Percentiles rank a stretch among this genome's conserved stretches.
These are phyloP conservation scores for Acanthamoeba sp. DNA, from an alignment of 208 protist species.

Conservation along the genomic window DNA sequence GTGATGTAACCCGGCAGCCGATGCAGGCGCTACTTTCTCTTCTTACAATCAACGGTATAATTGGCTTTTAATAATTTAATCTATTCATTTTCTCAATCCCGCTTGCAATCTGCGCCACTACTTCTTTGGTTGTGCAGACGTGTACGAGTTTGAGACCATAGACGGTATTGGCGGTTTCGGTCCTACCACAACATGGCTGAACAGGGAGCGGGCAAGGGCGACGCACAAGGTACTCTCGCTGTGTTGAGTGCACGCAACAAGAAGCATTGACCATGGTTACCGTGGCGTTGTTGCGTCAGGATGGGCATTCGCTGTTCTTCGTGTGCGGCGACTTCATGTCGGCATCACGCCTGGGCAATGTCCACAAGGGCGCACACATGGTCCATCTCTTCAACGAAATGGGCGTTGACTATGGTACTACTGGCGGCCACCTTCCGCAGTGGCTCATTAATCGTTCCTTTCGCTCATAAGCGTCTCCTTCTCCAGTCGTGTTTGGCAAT, in stretches of 20 bases:
- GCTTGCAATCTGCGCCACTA: neutral
- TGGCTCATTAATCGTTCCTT: too few relatives aligned
- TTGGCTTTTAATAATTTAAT: neutral
- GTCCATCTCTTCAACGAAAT: constrained; percentile 62
- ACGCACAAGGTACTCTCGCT: neutral
- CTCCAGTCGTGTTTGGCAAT: constrained; percentile 58
- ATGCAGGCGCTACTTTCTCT: neutral
- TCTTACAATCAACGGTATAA: neutral
- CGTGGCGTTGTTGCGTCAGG: neutral
- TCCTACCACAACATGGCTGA: neutral
- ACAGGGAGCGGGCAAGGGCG: constrained; percentile 7
- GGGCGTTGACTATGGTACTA: constrained; percentile 57
- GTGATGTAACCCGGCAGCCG: neutral
- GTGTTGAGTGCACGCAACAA: too few relatives aligned
- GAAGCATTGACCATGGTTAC: too few relatives aligned
- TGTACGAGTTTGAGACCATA: constrained; percentile 50
- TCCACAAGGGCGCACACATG: constrained; percentile 67
- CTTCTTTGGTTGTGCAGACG: neutral
- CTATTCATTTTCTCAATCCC: neutral
- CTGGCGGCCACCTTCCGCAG: too few relatives aligned
- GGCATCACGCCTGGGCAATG: constrained; percentile 52
- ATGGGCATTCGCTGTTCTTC: constrained; percentile 59
- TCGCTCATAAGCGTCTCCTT: neutral
- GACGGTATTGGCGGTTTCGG: constrained; percentile 34
- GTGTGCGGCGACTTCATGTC: constrained; percentile 70